Base-by-base conservation (phyloP, 1,139 yeast genomes). In the Kurtzmaniella natalensis region DNA sequence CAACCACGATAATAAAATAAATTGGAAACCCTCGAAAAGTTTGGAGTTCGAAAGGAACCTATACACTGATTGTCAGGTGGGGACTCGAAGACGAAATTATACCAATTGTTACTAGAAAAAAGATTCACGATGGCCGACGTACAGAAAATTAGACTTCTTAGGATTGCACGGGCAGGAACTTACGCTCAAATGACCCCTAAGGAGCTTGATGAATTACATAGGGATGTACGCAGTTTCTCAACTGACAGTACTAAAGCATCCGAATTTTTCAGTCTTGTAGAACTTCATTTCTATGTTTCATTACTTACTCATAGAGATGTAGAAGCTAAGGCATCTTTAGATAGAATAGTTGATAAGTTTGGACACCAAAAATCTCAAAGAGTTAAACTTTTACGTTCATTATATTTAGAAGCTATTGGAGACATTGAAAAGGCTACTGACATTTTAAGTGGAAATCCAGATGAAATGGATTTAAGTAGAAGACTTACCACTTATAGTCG, bases 281-380 rank as follows among this genome's bases (percentile, higher is more conserved):
- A 85, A 52, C 71, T 86, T 49, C 80, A 83, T 37, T 85, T 86
- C 53, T 78, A 78, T 50, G 64, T 88, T 30, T 63, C 80, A 3
- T 56, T 87, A 27, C 64, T 81, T 40, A 61, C 85, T n/a, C 67
- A 76, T 32, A 72, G 78, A 41, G 95, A 87, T 48, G 59, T 66
- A 1, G 87, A 78, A 44, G 95, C 96, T 11, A 76, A 80, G 46
- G 59, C 72, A 10, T 65, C 77, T 37, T 68, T 86, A 38, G 82
- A 81, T 37, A 62, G 78, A 29, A 55, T 88, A 11, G 56, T 71
- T 25, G 96, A 87, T 50, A 75, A 76, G 48, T 81, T 87, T 53
- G 75, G 72, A 4, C 72, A 71, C 25, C 57, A 58, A 18, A 49
- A 52, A 22, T 71, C 82, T 9, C 81, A 80, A 46, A 61, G 86